Base-by-base conservation (phyloP, 2,329 filamentous ascomycete genomes). In the Trichophyton simii region DNA sequence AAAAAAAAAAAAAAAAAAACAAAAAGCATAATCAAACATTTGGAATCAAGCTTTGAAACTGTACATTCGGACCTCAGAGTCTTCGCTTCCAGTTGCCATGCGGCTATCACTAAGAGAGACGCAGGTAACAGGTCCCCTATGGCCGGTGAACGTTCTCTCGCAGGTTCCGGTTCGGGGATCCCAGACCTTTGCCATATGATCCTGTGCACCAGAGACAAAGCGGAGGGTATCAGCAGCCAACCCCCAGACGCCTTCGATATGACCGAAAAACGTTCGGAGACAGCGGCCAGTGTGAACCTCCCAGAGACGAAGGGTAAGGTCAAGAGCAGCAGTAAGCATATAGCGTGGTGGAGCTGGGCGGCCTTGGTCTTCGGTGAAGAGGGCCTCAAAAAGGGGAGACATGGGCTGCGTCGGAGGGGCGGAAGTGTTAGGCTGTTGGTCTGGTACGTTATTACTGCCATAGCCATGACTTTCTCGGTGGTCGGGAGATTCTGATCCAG, bases 111-210 rank as follows among this genome's bases (percentile, higher is more conserved):
- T 95, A 5, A 99, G 78, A 0, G 89, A 91, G 44, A 97, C 87
- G 71, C 92, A 97, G 2, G 91, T 97, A 2, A 97, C 91, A 0
- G 94, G 91, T 0, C 90, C 92, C 1, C 86, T 83, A 73, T 97
- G 94, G 0, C 91, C 91, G 1, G 89, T 91, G 70, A 96, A 92
- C 2, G 91, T 97, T 57, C 91, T 82, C 72, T 97, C 91, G 73
- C 91, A 96, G 70, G 88, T 90, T 31, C 94, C 94, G 1, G 88
- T 91, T 62, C 91, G 80, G 15, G 92, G 88, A 75, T 97, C 92
- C 94, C 94, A 99, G 36, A 89, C 85, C 77, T 97, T 97, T 68
- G 96, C 88, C 84, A 92, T 95, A 48, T 89, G 86, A 74, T 99
- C 94, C 72, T 97, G 91, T 9, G 89, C 88, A 0, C 91, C 92